Base-by-base conservation (phyloP, 306 rosid species). In the Hylodesmum podocarpum region DNA sequence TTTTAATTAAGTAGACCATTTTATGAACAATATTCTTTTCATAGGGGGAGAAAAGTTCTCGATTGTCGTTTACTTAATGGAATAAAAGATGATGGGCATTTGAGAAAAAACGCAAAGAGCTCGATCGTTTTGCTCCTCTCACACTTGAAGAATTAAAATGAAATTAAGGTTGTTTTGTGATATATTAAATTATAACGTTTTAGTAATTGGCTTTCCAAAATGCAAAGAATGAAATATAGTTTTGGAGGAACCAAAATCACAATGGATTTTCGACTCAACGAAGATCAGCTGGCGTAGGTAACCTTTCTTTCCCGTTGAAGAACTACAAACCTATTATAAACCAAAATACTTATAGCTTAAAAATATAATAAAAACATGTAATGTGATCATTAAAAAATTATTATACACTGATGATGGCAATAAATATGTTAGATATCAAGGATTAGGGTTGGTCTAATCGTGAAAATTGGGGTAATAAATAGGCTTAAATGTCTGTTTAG, bases 221-320 rank as follows among this genome's bases (percentile, higher is more conserved):
- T 50, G 3, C 19, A 53, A 34, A 55, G 39, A 39, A 72, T 25
- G 37, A 37, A 28, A 55, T 54, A 37, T 54, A 37, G 5, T 36
- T 50, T 36, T 54, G 11, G 14, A 53, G 77, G 28, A 71, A 47
- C 33, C 29, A 33, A 19, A 51, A 53, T 36, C 43, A 28, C 6
- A 37, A 53, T 37, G 39, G 25, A 55, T 39, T 54, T 39, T 72
- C 41, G 39, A 24, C 9, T 18, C 55, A 25, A 39, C 21, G 12
- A 73, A 57, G 33, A 41, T 27, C 43, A 55, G 47, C 18, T 7
- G 50, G 11, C n/a, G 25, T 22, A 43, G 25, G 18, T 73, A 69
- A 57, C 78, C 68, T 73, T 58, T 73, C 58, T 40, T 15, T 43
- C 8, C 69, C 69, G 15, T 57, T 57, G 57, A 73, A 41, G 9